Base-by-base conservation (phyloP, 2,329 filamentous ascomycete species). In the Penicillium hordei region DNA sequence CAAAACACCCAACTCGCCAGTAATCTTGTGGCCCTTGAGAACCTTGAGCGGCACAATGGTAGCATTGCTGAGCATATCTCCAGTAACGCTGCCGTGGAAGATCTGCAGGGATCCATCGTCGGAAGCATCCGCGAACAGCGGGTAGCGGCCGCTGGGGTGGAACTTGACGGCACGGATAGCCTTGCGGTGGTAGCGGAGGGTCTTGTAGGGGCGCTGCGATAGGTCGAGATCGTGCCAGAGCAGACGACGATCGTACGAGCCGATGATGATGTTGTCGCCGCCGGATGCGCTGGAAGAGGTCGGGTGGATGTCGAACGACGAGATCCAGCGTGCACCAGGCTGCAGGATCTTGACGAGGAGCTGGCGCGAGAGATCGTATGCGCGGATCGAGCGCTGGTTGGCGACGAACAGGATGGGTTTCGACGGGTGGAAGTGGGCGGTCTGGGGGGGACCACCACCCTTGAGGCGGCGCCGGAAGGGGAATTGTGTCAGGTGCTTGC, bases 191-290 rank as follows among this genome's bases (percentile, higher is more conserved):
- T 97, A 99, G 50, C 94, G 86, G 78, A 99, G 87, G 1, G 93
- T 97, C 82, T 97, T 97, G 82, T 96, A 97, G 0, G 94, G 94
- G 49, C 91, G 86, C 62, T 85, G 88, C 0, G 91, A 94, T 36
- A 99, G 85, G 66, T 99, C 94, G 53, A 97, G 83, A 77, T 99
- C 94, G 78, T 97, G 94, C 94, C 94, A 99, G 33, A 99, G 82
- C 3, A 99, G 82, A 46, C 93, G 87, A 64, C 93, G 88, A 78
- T 99, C 94, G 77, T 97, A 99, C 0, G 92, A 94, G 44, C 93
- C 92, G 12, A 97, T 91, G 58, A 97, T 90, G 55, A 99, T 77
- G 72, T 99, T 97, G 77, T 96, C 93, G 45, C 94, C 94, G 19
- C 90, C 90, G 1, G 93, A 87, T 72, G 97, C 93, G 44, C 96